phyloP scores from a whole-genome alignment of 345 rosid genomes.

The Populus alba region DNA sequence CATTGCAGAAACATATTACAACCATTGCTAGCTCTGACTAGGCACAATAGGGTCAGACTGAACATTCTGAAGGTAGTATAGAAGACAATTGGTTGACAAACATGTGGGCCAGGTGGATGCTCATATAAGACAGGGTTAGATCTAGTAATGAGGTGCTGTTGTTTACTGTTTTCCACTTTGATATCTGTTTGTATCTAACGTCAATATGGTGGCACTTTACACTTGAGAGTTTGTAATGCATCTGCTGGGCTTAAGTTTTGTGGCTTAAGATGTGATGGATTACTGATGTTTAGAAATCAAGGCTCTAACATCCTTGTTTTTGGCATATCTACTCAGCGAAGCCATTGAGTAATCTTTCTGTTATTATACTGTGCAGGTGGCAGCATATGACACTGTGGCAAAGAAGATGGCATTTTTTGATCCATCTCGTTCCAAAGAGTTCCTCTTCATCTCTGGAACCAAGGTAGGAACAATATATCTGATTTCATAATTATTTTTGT shows the following conservation, averaged over 20 bases:
- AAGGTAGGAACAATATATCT: slow-evolving; percentile 45
- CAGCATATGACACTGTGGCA: slow-evolving; percentile 78
- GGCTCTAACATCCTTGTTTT: not conserved
- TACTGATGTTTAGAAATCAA: not conserved
- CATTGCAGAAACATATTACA: not conserved
- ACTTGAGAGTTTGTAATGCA: not conserved
- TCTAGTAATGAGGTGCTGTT: not conserved
- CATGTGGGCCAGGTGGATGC: not conserved
- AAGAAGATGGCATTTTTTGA: slow-evolving; percentile 96
- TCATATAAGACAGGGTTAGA: not conserved
- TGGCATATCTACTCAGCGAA: not conserved
- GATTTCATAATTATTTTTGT: not conserved
- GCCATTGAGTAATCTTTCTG: not conserved
- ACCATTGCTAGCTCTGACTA: not conserved
- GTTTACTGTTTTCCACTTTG: not conserved
- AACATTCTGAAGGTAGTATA: not conserved
- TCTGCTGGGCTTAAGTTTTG: not conserved
- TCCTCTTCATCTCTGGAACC: slow-evolving; percentile 96
- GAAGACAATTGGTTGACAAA: not conserved
- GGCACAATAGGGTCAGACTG: not conserved
- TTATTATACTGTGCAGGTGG: slow-evolving; percentile 50
- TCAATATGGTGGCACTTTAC: not conserved
- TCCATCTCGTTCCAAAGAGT: slow-evolving; percentile 81
- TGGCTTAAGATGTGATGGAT: not conserved
- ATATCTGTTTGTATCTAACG: not conserved